A percentile compares a stretch with the other conserved stretches of the same genome.
Conservation (phyloP, 2,329 filamentous ascomycete genomes). For the Penicillium nordicum region DNA sequence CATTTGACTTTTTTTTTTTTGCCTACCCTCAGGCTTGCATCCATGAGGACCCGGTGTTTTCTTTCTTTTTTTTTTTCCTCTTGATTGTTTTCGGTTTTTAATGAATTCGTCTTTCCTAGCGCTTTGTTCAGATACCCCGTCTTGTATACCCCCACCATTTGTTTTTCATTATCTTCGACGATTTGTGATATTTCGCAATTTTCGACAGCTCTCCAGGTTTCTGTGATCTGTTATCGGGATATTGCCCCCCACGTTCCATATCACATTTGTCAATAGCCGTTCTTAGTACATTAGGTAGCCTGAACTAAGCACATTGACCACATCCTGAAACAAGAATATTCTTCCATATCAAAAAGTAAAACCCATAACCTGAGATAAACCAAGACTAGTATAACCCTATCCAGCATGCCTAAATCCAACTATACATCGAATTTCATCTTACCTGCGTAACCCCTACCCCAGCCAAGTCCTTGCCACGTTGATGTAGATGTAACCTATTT, state of each 20-base stretch:
- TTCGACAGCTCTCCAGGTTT: background rate
- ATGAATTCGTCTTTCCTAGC: conserved; percentile 16
- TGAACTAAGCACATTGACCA: conserved; percentile 2
- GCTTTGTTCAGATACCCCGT: conserved; percentile 21
- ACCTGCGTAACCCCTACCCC: background rate
- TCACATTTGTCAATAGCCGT: background rate
- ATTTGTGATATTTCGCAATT: background rate
- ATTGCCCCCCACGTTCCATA: conserved; percentile 8
- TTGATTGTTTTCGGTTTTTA: conserved; percentile 10
- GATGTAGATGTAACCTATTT: conserved; percentile 2
- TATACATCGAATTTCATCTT: background rate
- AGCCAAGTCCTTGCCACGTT: conserved; percentile 4
- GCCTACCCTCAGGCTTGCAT: conserved; percentile 13
- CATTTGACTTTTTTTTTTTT: conserved; percentile 3
- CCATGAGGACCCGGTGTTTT: conserved; percentile 16
- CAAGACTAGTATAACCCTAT: background rate
- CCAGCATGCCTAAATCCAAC: background rate
- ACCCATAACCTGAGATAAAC: background rate
- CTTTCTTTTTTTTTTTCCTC: background rate
- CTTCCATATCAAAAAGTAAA: background rate
- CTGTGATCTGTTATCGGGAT: background rate
- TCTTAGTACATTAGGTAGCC: conserved; percentile 7
- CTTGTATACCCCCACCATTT: conserved; percentile 12
- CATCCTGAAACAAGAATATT: background rate
- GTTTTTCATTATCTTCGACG: background rate